phyloP scores from a whole-genome alignment of 352 stramenopile species.

The Thalassiosira exigua region DNA sequence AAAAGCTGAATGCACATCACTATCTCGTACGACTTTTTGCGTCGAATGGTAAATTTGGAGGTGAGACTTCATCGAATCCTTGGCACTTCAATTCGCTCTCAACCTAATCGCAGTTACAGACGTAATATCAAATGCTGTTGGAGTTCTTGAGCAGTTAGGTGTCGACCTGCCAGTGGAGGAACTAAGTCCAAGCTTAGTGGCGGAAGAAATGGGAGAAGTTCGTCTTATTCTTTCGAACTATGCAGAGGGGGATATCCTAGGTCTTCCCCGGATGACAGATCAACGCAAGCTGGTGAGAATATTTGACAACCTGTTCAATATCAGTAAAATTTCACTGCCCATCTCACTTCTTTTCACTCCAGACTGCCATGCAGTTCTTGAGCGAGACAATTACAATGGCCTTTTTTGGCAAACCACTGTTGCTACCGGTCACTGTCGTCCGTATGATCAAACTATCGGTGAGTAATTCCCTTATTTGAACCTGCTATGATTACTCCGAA shows the following conservation, averaged over 20 bases:
- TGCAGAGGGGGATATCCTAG: neutral
- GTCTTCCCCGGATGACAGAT: conserved; percentile 2
- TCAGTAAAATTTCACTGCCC: no score
- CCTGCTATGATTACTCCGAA: neutral
- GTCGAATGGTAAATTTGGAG: neutral
- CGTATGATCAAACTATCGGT: neutral
- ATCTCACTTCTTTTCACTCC: neutral
- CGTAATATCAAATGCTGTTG: neutral
- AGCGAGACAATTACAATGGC: neutral
- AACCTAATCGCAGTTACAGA: neutral
- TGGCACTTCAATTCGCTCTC: no score
- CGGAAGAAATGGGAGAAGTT: neutral
- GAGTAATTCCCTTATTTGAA: neutral
- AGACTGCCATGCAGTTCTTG: neutral
- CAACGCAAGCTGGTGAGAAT: conserved; percentile 1
- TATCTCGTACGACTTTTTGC: conserved; percentile 8
- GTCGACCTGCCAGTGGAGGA: neutral
- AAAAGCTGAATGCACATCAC: conserved; percentile 4
- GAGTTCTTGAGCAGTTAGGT: neutral
- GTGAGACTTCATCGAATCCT: neutral
- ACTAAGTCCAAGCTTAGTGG: neutral
- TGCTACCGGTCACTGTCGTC: neutral
- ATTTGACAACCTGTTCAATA: no score
- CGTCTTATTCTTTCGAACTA: neutral
- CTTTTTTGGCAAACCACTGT: neutral